These are phyloP conservation scores for Geotrichum histeridarum DNA, from an alignment of 1,139 yeast genomes.

Conservation along the genomic window DNA sequence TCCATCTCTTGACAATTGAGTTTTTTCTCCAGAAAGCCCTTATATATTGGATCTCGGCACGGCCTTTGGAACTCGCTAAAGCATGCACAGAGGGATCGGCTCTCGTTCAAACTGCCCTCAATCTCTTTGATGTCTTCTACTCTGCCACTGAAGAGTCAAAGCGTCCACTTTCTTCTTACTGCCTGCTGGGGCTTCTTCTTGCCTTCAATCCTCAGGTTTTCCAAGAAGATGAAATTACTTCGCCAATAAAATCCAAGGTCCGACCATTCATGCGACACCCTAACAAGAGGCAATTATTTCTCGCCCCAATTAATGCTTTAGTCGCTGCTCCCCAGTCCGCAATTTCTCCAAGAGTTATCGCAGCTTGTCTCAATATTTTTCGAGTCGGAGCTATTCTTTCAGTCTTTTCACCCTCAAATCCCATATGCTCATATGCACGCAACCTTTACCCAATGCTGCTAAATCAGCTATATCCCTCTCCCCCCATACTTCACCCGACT, in stretches of 20 bases:
- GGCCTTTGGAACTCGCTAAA: slow-evolving; percentile 46
- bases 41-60: slow-evolving; percentile 52
- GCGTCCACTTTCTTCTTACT: slow-evolving; percentile 25
- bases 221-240: slow-evolving; percentile 14
- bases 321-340: slow-evolving; percentile 1
- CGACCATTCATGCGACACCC: slow-evolving; percentile 13
- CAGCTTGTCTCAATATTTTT: slow-evolving; percentile 8
- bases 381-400: slow-evolving; percentile 14
- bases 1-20: slow-evolving; percentile 53
- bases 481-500: slow-evolving; percentile 6
- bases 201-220: slow-evolving; percentile 33
- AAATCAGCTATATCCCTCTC: slow-evolving; percentile 15
- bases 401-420: slow-evolving; percentile 1
- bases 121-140: slow-evolving; percentile 28
- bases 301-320: slow-evolving; percentile 16
- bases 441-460: slow-evolving; percentile 16
- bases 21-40: slow-evolving; percentile 49
- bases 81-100: slow-evolving; percentile 27
- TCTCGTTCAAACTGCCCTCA: slow-evolving; percentile 22
- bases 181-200: slow-evolving; percentile 35
- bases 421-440: slow-evolving; percentile 17
- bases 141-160: slow-evolving; percentile 23
- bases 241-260: slow-evolving; percentile 17
- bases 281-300: slow-evolving; percentile 10
- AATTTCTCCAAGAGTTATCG: slow-evolving; percentile 3